These are phyloP conservation scores for Kwoniella sp. DNA, from an alignment of 768 basidiomycete genomes.

Conservation along the genomic window DNA sequence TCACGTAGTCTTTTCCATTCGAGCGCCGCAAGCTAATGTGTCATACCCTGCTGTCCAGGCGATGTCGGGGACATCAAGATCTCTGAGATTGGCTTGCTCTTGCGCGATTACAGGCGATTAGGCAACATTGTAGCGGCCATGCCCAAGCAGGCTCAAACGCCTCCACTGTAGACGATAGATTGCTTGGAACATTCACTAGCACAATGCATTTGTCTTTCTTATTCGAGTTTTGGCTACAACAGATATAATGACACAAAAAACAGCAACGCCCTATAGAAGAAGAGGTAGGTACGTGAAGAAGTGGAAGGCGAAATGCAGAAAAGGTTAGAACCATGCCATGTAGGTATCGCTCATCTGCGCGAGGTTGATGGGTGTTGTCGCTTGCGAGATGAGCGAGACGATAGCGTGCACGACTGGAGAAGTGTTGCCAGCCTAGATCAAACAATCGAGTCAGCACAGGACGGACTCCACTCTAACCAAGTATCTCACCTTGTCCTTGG, in stretches of 20 bases:
- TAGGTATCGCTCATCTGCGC: conserved; percentile 81
- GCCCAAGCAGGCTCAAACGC: conserved; percentile 1
- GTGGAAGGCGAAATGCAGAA: too few species aligned
- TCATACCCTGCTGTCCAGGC: conserved; percentile 54
- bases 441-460: neutral
- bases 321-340: conserved; percentile 64
- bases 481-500: conserved; percentile 42
- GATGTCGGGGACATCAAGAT: conserved; percentile 71
- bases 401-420: conserved; percentile 69
- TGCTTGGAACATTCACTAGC: neutral
- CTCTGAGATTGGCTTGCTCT: conserved; percentile 71
- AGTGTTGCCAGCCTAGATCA: conserved; percentile 54
- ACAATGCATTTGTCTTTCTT: neutral
- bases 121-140: conserved; percentile 47
- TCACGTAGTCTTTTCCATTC: neutral
- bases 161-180: neutral
- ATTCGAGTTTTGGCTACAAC: neutral
- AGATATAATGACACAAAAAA: too few species aligned
- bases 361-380: conserved; percentile 79
- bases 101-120: conserved; percentile 74
- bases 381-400: conserved; percentile 72
- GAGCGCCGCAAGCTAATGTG: too few species aligned
- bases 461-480: too few species aligned
- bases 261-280: too few species aligned
- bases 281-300: too few species aligned